Base-by-base conservation (phyloP, 306 rosid genomes). In the Dryas drummondii region DNA sequence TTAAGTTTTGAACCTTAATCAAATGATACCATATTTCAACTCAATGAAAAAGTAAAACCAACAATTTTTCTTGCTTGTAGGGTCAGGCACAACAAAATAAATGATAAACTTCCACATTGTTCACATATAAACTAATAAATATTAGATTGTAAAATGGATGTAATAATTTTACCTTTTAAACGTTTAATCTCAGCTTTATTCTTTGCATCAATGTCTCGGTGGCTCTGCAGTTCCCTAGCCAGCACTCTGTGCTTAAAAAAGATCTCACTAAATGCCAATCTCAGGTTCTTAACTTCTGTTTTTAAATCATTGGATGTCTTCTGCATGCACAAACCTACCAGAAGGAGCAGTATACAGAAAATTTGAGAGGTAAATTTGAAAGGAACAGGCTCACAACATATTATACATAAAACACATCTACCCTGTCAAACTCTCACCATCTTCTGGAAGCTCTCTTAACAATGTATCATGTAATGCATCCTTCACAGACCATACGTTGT, bases 211-310 rank as follows among this genome's bases (percentile, higher is more conserved):
- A 84, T 66, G 63, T 86, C 98, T 65, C 77, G 78, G 66, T 83
- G 89, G 57, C 62, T 81, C 84, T 74, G 91, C 85, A 88, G 80
- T 65, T 91, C 93, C 68, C 70, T 82, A 69, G 93, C 87, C 75
- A 93, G 71, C 16, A 77, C 66, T 71, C 70, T 91, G 79, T 89
- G 96, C 86, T 88, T 88, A 74, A 85, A 73, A 87, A 91, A 85
- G 61, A 82, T 78, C 52, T 89, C 90, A 50, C 80, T 83, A 48
- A 91, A 84, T 72, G 83, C 79, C 79, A 61, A 79, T 80, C 98
- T 86, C 89, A 86, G 70, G 78, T 87, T 88, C 83, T 82, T 88
- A 78, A 86, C 87, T 78, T 87, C 88, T 19, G 42, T 69, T 62
- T 63, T 82, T 42, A 87, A 71, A 81, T 82, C 88, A 61, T 27